Evolutionary conservation across 441 rosid species (phyloP).

Genomic region (Geranium incanum): DNA sequence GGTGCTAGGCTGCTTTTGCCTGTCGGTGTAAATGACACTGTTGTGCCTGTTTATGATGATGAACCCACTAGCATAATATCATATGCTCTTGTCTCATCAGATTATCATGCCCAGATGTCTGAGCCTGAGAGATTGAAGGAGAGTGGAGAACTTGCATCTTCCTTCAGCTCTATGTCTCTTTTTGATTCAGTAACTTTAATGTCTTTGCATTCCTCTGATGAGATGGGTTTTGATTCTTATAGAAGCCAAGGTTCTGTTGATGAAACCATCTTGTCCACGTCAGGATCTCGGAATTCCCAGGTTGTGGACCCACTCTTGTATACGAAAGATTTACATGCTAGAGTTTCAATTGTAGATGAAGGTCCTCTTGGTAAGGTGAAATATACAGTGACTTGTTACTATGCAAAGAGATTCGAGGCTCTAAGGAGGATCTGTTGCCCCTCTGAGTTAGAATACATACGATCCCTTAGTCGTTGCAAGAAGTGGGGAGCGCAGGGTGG

Average conservation of each 20-base stretch:
- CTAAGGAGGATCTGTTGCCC: slow-evolving; percentile 78
- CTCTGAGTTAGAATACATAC: slow-evolving; percentile 71
- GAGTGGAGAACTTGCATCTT: slow-evolving; percentile 31
- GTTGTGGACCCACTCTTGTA: slow-evolving; percentile 57
- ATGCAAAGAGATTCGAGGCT: slow-evolving; percentile 74
- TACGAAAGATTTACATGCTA: slow-evolving; percentile 66
- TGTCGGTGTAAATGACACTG: slow-evolving; percentile 63
- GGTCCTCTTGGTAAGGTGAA: slow-evolving; percentile 64
- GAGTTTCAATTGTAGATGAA: slow-evolving; percentile 67
- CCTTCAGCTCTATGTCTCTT: slow-evolving; percentile 37
- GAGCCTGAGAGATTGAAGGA: slow-evolving; percentile 52
- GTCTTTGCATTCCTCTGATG: slow-evolving; percentile 46
- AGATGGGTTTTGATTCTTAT: slow-evolving; percentile 37
- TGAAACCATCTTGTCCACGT: slow-evolving; percentile 45
- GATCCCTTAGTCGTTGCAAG: slow-evolving; percentile 95
- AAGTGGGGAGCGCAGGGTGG: slow-evolving; percentile 99
- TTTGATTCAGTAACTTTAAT: slow-evolving; percentile 37
- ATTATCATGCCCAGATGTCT: slow-evolving; percentile 49
- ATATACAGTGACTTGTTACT: slow-evolving; percentile 81
- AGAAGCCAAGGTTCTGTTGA: slow-evolving; percentile 56
- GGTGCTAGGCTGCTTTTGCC: slow-evolving; percentile 74
- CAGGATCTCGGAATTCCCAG: slow-evolving; percentile 54
- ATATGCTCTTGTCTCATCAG: slow-evolving; percentile 63
- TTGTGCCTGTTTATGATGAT: slow-evolving; percentile 85
- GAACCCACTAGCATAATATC: slow-evolving; percentile 95